Conservation (phyloP, 2,329 filamentous ascomycete species). For the Clarireedia paspali region DNA sequence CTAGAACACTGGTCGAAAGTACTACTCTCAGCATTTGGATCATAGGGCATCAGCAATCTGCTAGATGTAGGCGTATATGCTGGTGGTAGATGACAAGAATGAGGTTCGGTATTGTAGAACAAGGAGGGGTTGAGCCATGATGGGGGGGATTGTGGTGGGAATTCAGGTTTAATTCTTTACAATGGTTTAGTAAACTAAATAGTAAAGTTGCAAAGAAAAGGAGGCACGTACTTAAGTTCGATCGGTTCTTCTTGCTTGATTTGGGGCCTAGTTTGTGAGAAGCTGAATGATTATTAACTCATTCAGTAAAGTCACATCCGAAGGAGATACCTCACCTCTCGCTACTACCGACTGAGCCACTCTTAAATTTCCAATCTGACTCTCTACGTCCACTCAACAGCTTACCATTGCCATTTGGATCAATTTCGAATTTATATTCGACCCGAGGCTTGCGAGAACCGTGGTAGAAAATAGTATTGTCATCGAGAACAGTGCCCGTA, state of each 20-base stretch:
- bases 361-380: too few relatives aligned
- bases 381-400: too few relatives aligned
- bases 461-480: neutral
- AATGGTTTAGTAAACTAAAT: neutral
- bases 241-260: neutral
- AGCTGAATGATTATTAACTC: too few relatives aligned
- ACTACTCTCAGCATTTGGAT: neutral
- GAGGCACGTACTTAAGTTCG: neutral
- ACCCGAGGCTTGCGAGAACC: neutral
- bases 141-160: neutral
- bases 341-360: too few relatives aligned
- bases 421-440: neutral
- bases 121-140: neutral
- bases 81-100: neutral
- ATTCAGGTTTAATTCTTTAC: neutral
- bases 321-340: too few relatives aligned
- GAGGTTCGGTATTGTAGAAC: neutral
- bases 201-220: neutral
- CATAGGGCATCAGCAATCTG: neutral
- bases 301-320: too few relatives aligned
- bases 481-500: neutral
- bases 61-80: neutral
- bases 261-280: neutral
- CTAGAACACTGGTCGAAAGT: neutral
- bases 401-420: neutral